Percentiles rank a stretch among this genome's conserved stretches.
Evolutionary conservation across 169 alveolate genomes (phyloP).

Genomic region (Eimeria sp.): DNA sequence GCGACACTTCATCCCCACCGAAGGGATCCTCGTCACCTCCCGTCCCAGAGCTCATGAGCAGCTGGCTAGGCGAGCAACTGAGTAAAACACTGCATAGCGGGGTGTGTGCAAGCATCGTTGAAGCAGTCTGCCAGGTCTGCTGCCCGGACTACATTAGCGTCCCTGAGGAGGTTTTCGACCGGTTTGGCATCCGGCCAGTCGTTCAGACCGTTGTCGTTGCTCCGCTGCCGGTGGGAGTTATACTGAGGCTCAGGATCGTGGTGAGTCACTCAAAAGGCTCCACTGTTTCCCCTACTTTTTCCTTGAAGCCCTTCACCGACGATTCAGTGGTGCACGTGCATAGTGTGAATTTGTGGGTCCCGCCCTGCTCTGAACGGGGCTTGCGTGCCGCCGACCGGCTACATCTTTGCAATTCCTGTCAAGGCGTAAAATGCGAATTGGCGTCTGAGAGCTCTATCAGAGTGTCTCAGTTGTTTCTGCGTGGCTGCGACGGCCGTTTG

Average conservation of each 20-base stretch:
- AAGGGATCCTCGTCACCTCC: neutral
- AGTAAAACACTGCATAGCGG: neutral
- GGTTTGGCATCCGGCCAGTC: neutral
- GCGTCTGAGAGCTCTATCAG: neutral
- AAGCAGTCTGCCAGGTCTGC: constrained; percentile 33
- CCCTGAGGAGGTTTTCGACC: neutral
- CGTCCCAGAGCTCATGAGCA: neutral
- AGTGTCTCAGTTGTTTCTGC: neutral
- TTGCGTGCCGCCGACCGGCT: neutral
- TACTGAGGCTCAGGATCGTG: constrained; percentile 18
- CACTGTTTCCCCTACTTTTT: neutral
- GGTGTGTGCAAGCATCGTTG: neutral
- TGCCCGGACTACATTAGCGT: neutral
- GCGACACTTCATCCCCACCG: constrained; percentile 1
- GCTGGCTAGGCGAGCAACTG: constrained; percentile 46
- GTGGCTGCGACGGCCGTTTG: constrained; percentile 35
- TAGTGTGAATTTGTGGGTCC: constrained; percentile 62
- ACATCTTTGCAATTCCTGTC: neutral
- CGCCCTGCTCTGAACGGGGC: neutral
- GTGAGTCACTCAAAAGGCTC: neutral
- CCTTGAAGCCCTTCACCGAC: neutral
- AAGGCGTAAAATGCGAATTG: constrained; percentile 43
- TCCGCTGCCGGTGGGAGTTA: constrained; percentile 52
- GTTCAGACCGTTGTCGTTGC: constrained; percentile 23
- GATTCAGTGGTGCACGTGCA: constrained; percentile 42